Percentiles rank a stretch among this genome's conserved stretches.
Conservation (phyloP, 2,329 filamentous ascomycete genomes). For the Dothideomycetes sp. region DNA sequence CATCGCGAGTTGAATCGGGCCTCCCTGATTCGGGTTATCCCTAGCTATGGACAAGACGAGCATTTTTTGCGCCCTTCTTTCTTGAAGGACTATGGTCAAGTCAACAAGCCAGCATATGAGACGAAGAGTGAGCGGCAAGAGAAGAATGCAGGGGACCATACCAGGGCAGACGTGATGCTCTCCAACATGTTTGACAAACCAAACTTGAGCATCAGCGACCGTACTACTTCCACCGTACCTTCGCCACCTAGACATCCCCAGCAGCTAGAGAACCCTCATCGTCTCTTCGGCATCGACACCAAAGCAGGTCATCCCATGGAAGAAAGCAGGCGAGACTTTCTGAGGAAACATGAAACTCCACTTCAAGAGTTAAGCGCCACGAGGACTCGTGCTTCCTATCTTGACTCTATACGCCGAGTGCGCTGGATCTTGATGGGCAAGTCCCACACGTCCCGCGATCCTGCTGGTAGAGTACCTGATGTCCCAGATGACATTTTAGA, state of each 20-base stretch:
- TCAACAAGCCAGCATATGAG: not conserved
- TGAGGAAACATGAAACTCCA: not conserved
- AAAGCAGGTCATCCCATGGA: not conserved
- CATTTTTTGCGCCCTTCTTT: not conserved
- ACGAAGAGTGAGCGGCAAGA: not conserved
- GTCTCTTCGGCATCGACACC: not conserved
- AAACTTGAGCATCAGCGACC: too few species aligned
- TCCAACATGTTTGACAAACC: not conserved
- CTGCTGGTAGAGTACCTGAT: not conserved
- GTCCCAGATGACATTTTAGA: not conserved
- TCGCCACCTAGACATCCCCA: too few species aligned
- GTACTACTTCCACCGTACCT: too few species aligned
- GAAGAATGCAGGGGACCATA: too few species aligned
- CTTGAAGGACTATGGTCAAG: not conserved
- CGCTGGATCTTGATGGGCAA: not conserved
- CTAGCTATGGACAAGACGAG: not conserved
- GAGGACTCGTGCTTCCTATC: not conserved
- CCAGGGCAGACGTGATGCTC: too few species aligned
- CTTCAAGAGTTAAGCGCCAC: not conserved
- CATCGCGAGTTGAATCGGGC: constrained; percentile 6
- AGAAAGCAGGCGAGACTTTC: not conserved
- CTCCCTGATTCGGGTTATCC: not conserved
- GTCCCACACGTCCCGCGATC: not conserved
- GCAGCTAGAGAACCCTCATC: too few species aligned
- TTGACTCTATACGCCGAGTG: not conserved